phyloP scores from a whole-genome alignment of 345 rosid genomes.

The Aethionema arabicum region DNA sequence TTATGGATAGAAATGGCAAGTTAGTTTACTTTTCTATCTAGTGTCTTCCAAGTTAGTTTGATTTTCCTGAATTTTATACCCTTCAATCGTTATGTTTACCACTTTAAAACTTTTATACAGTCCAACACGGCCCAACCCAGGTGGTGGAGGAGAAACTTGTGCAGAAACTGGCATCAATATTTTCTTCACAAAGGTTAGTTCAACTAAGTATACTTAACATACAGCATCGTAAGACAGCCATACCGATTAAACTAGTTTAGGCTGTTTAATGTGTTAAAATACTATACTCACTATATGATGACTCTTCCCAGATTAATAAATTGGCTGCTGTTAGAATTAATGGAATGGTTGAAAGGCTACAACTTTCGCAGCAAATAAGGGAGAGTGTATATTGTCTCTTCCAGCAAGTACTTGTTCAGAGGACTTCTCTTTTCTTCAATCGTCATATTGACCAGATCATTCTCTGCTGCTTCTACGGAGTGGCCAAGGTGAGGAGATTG shows the following conservation, averaged over 20 bases:
- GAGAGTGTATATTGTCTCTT: slow-evolving; percentile 73
- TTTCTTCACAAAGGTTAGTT: slow-evolving; percentile 76
- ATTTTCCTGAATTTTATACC: slow-evolving; percentile 7
- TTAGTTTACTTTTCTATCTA: not conserved
- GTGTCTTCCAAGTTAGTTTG: not conserved
- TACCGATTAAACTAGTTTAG: slow-evolving; percentile 12
- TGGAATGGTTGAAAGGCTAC: slow-evolving; percentile 83
- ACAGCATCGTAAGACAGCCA: slow-evolving; percentile 4
- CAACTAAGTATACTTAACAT: not conserved
- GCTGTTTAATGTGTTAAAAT: slow-evolving; percentile 8
- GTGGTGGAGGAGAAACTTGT: slow-evolving; percentile 98
- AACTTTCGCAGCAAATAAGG: slow-evolving; percentile 67
- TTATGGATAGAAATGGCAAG: slow-evolving; percentile 21
- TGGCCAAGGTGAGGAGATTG: slow-evolving; percentile 64
- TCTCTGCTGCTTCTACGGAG: slow-evolving; percentile 81
- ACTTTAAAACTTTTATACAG: slow-evolving; percentile 40
- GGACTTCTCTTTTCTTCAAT: slow-evolving; percentile 66
- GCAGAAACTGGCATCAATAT: slow-evolving; percentile 92
- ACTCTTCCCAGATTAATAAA: slow-evolving; percentile 59
- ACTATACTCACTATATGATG: slow-evolving; percentile 7
- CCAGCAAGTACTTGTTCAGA: slow-evolving; percentile 63
- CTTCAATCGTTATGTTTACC: slow-evolving; percentile 17
- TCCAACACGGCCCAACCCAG: slow-evolving; percentile 91
- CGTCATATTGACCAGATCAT: slow-evolving; percentile 87
- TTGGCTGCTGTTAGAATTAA: slow-evolving; percentile 84